Conservation (phyloP, 1,139 yeast genomes). For the Ogataea hybrid region DNA sequence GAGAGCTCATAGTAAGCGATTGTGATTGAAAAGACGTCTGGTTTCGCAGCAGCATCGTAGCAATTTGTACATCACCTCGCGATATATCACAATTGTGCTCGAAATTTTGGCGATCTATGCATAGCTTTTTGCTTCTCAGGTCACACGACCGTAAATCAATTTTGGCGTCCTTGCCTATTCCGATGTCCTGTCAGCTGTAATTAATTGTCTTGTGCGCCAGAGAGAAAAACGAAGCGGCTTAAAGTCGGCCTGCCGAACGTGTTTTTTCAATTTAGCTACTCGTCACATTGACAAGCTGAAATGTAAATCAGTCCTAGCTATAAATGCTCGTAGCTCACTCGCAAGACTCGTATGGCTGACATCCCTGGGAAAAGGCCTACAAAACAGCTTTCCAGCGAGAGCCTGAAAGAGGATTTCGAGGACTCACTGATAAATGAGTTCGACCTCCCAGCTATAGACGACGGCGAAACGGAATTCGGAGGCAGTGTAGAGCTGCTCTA, state of each 20-base stretch:
- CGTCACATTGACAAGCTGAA: neutral
- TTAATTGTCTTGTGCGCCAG: neutral
- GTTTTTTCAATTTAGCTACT: neutral
- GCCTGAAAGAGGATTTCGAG: constrained; percentile 12
- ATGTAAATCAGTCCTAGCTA: neutral
- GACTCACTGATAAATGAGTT: constrained; percentile 13
- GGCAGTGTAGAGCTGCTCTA: constrained; percentile 17
- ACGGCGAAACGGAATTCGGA: constrained; percentile 11
- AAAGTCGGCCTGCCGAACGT: neutral
- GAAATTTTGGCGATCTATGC: neutral
- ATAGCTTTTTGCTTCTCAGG: neutral
- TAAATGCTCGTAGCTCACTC: neutral
- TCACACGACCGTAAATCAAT: constrained; percentile 3
- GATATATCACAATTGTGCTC: no score
- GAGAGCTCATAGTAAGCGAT: neutral
- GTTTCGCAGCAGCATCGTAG: no score
- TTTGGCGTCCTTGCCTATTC: neutral
- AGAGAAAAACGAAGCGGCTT: neutral
- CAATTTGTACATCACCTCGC: no score
- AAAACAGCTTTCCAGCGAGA: constrained; percentile 14
- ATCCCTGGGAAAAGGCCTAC: neutral
- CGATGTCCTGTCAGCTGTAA: neutral
- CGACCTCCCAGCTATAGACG: constrained; percentile 13
- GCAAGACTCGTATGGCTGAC: neutral
- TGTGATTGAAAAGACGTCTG: neutral